Percentiles rank a stretch among this genome's conserved stretches.
phyloP scores from a whole-genome alignment of 192 early-diverging fungal species.

The Coemansia sp. region DNA sequence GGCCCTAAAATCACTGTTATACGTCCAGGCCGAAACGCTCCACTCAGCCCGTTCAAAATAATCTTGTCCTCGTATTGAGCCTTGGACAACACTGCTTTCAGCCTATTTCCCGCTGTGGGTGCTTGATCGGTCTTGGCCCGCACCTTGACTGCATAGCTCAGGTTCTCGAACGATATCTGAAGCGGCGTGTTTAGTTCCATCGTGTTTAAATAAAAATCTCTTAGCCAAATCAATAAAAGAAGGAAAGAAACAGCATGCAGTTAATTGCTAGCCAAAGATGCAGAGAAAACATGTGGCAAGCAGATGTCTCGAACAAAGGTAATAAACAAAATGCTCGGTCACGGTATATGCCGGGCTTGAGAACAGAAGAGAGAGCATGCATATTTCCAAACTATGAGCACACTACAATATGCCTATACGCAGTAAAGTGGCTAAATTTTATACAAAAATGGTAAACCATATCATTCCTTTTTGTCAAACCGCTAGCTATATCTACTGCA shows the following conservation, averaged over 20 bases:
- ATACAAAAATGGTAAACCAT: too few relatives aligned
- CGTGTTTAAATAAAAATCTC: not conserved
- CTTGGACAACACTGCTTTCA: not conserved
- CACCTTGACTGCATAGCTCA: constrained; percentile 47
- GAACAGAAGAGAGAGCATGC: too few relatives aligned
- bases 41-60: constrained; percentile 34
- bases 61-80: constrained; percentile 30
- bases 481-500: too few relatives aligned
- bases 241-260: not conserved
- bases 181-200: constrained; percentile 28
- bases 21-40: constrained; percentile 56
- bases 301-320: too few relatives aligned
- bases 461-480: too few relatives aligned
- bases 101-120: not conserved
- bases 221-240: not conserved
- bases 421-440: too few relatives aligned
- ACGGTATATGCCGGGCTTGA: too few relatives aligned
- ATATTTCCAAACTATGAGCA: too few relatives aligned
- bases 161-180: constrained; percentile 42
- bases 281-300: too few relatives aligned
- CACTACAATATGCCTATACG: too few relatives aligned
- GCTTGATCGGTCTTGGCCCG: not conserved
- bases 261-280: not conserved
- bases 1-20: constrained; percentile 67
- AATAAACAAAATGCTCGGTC: too few relatives aligned